phyloP scores from a whole-genome alignment of 768 basidiomycete species.

The Termitomyces sp. region DNA sequence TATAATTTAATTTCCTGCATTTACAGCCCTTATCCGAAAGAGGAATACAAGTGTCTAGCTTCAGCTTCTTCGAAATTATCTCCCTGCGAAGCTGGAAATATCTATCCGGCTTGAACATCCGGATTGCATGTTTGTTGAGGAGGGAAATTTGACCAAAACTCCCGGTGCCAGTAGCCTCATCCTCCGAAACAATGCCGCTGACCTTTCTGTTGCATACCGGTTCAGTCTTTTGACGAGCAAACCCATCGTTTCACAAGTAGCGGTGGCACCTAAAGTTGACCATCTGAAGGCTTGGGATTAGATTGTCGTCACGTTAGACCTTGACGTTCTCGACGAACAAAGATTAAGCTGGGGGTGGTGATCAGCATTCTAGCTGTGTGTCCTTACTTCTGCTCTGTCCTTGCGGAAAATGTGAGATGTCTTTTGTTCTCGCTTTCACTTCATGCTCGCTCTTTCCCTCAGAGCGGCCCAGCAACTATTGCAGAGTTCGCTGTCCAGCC shows the following conservation, averaged over 20 bases:
- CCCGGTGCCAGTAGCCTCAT: neutral
- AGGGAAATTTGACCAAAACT: neutral
- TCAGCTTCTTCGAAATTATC: no score
- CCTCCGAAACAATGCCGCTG: neutral
- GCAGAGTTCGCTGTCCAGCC: neutral
- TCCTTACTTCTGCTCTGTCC: no score
- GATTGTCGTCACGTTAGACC: no score
- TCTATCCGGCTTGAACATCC: neutral
- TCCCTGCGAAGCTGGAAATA: neutral
- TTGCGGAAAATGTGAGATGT: no score
- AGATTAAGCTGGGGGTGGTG: no score
- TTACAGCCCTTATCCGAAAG: neutral
- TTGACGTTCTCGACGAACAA: no score
- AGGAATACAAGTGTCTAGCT: neutral
- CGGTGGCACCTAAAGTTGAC: no score
- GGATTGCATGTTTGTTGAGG: neutral
- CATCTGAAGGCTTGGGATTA: no score
- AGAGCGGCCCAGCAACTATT: neutral
- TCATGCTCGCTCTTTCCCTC: neutral
- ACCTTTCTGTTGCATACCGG: no score
- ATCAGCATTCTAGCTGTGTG: no score
- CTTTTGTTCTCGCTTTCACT: neutral
- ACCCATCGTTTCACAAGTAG: no score
- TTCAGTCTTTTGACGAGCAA: no score
- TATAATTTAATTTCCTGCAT: neutral